A percentile compares a stretch with the other conserved stretches of the same genome.
These are phyloP conservation scores for Drechslera avenae DNA, from an alignment of 2,329 filamentous ascomycete genomes.

Conservation along the genomic window DNA sequence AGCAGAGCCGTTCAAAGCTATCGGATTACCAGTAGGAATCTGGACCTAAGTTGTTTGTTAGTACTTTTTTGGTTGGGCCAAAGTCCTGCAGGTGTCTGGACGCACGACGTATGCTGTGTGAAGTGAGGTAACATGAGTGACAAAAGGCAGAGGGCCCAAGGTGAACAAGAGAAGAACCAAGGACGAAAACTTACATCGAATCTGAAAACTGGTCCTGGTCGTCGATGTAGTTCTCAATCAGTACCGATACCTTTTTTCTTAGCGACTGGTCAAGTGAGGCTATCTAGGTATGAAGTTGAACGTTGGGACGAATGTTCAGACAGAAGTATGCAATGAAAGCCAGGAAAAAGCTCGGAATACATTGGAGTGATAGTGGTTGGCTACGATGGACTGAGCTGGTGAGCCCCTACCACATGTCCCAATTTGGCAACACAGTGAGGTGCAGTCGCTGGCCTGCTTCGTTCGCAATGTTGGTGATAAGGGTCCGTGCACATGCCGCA, in stretches of 20 bases:
- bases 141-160: neutral
- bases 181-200: neutral
- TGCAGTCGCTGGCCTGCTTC: neutral
- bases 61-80: neutral
- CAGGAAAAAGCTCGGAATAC: too few relatives aligned
- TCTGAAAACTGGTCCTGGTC: neutral
- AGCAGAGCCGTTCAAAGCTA: too few relatives aligned
- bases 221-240: neutral
- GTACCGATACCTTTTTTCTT: neutral
- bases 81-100: neutral
- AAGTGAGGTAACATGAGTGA: conserved; percentile 10
- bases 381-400: too few relatives aligned
- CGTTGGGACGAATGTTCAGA: too few relatives aligned
- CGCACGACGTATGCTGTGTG: neutral
- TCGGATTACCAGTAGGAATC: too few relatives aligned
- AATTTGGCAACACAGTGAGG: neutral
- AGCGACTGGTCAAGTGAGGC: too few relatives aligned
- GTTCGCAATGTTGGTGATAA: conserved; percentile 7
- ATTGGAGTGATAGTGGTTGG: too few relatives aligned
- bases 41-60: neutral
- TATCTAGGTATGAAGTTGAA: too few relatives aligned
- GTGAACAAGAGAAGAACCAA: neutral
- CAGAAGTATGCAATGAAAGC: too few relatives aligned
- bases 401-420: neutral
- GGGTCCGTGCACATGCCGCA: conserved; percentile 13